Percentiles rank a stretch among this genome's conserved stretches.
Evolutionary conservation across 140 eudicot genomes (phyloP).

Genomic region (Ambrosia hybrid): DNA sequence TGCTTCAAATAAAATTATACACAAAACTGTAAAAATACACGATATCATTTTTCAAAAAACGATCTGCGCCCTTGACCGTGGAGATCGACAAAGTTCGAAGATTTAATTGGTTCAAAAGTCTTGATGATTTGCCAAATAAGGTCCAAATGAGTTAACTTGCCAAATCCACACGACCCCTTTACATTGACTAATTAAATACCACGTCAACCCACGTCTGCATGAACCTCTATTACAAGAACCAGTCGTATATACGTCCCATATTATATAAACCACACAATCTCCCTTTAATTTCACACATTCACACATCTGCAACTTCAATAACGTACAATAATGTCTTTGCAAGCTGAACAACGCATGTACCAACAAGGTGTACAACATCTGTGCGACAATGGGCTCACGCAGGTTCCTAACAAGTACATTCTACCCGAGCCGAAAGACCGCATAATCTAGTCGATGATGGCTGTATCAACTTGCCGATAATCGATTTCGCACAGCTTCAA

Average conservation of each 20-base stretch:
- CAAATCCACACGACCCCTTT: constrained; percentile 1
- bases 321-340: constrained; percentile 20
- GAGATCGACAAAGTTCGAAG: background rate
- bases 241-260: background rate
- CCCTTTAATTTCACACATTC: constrained; percentile 3
- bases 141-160: constrained; percentile 29
- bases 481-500: constrained; percentile 50
- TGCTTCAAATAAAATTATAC: background rate
- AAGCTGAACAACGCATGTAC: constrained; percentile 29
- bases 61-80: background rate
- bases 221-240: constrained; percentile 8
- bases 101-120: constrained; percentile 24
- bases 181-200: constrained; percentile 17
- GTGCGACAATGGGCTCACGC: constrained; percentile 47
- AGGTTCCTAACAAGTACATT: constrained; percentile 51
- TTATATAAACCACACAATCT: background rate
- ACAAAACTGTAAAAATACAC: background rate
- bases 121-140: constrained; percentile 14
- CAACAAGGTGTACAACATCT: constrained; percentile 59
- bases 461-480: constrained; percentile 48
- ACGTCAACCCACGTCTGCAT: constrained; percentile 28
- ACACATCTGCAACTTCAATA: background rate
- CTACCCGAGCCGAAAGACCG: constrained; percentile 56
- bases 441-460: background rate
- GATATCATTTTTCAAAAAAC: constrained; percentile 9